These are phyloP conservation scores for Penicillium tannophilum DNA, from an alignment of 495 filamentous ascomycete genomes.

Conservation along the genomic window DNA sequence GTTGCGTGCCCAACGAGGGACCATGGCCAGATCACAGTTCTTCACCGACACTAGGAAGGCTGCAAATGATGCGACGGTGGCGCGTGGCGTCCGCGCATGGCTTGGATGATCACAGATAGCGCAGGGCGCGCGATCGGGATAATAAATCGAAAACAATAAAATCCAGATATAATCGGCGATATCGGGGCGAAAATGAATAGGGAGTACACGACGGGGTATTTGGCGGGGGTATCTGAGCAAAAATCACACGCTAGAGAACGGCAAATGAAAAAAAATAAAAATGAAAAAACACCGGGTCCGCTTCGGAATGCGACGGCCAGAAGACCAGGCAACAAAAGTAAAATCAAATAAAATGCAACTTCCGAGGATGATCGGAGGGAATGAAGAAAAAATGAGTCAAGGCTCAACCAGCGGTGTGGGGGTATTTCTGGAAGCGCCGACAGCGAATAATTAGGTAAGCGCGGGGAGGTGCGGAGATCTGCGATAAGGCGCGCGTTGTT, in stretches of 20 bases:
- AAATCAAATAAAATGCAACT: neutral
- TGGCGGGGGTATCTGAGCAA: constrained; percentile 24
- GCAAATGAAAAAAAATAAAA: constrained; percentile 7
- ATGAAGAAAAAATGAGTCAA: constrained; percentile 24
- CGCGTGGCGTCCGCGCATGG: constrained; percentile 13
- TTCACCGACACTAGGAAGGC: constrained; percentile 21
- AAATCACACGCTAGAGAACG: constrained; percentile 19
- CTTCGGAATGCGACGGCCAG: constrained; percentile 23
- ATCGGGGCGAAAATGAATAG: constrained; percentile 27
- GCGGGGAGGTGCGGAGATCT: constrained; percentile 21
- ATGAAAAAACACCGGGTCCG: constrained; percentile 26
- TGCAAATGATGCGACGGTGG: constrained; percentile 10
- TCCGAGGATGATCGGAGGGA: constrained; percentile 12
- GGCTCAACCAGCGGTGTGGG: constrained; percentile 28
- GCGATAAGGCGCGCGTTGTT: constrained; percentile 12
- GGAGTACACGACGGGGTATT: constrained; percentile 28
- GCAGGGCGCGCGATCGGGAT: constrained; percentile 21
- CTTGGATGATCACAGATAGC: constrained; percentile 19
- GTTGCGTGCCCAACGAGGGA: constrained; percentile 14
- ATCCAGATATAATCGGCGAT: constrained; percentile 2
- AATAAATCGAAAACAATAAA: constrained; percentile 7
- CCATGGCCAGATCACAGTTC: constrained; percentile 15
- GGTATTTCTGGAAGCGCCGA: constrained; percentile 30
- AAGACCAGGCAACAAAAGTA: constrained; percentile 18
- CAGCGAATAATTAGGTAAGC: constrained; percentile 36